phyloP scores from a whole-genome alignment of 768 basidiomycete genomes.

The Trametes sanguinea region DNA sequence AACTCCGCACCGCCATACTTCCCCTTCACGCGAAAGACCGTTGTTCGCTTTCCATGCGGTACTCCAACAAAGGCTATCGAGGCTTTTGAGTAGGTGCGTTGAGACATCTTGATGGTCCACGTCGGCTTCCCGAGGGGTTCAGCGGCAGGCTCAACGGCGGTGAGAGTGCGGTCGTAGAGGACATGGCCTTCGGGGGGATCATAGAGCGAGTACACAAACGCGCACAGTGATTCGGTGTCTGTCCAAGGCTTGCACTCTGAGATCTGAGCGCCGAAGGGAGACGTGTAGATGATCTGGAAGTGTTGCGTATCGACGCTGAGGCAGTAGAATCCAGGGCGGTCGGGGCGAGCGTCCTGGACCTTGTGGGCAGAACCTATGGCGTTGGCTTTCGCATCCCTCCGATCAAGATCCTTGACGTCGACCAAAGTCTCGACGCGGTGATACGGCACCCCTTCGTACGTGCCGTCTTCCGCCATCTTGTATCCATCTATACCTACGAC shows the following conservation, averaged over 20 bases:
- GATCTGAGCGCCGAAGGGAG: neutral
- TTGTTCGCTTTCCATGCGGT: conserved; percentile 3
- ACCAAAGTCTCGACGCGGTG: neutral
- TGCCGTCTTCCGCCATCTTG: neutral
- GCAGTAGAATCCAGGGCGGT: conserved; percentile 1
- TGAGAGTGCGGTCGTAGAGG: conserved; percentile 5
- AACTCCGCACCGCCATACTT: neutral
- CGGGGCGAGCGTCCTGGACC: conserved; percentile 9
- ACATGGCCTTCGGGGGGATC: conserved; percentile 2
- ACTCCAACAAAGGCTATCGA: neutral
- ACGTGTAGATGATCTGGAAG: conserved; percentile 10
- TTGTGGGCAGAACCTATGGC: neutral
- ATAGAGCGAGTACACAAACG: conserved; percentile 9
- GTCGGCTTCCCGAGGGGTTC: neutral
- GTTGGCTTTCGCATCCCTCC: neutral
- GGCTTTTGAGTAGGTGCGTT: neutral
- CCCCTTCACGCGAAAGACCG: neutral
- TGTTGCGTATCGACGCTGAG: neutral
- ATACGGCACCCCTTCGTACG: neutral
- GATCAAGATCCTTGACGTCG: neutral
- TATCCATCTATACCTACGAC: neutral
- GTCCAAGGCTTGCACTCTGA: neutral
- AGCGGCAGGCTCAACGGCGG: neutral
- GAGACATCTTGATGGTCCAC: neutral
- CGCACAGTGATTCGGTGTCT: neutral